Evolutionary conservation across 306 rosid genomes (phyloP).

Genomic region (Quercus glauca): DNA sequence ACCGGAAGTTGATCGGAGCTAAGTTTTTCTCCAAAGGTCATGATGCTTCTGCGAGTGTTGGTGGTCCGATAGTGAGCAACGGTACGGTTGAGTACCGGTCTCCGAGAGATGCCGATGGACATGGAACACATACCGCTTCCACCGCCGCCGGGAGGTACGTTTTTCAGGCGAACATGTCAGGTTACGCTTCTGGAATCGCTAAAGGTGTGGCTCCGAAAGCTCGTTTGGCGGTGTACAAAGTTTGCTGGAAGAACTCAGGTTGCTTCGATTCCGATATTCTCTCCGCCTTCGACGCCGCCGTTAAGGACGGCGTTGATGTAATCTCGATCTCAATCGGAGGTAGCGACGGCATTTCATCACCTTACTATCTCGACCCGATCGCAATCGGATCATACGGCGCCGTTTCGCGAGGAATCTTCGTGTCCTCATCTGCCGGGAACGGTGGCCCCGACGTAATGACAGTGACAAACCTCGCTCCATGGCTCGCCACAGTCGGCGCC

Average conservation of each 20-base stretch:
- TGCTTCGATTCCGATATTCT: slow-evolving; percentile 88
- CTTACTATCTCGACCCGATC: slow-evolving; percentile 82
- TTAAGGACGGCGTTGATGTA: slow-evolving; percentile 76
- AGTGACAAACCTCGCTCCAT: slow-evolving; percentile 76
- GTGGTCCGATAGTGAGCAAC: slow-evolving; percentile 58
- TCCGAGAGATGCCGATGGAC: slow-evolving; percentile 92
- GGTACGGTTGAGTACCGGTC: slow-evolving; percentile 76
- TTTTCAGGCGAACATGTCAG: slow-evolving; percentile 70
- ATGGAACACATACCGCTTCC: slow-evolving; percentile 91
- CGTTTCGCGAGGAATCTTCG: slow-evolving; percentile 65
- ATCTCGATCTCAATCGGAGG: slow-evolving; percentile 89
- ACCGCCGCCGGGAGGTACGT: slow-evolving; percentile 80
- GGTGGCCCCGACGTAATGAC: slow-evolving; percentile 84
- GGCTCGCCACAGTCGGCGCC: slow-evolving; percentile 87
- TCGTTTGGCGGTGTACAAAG: slow-evolving; percentile 74
- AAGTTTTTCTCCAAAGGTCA: slow-evolving; percentile 80
- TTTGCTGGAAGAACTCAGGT: slow-evolving; percentile 84
- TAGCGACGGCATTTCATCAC: slow-evolving; percentile 67
- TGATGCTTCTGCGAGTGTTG: slow-evolving; percentile 40
- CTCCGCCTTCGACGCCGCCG: slow-evolving; percentile 75
- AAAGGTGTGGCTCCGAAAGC: slow-evolving; percentile 94
- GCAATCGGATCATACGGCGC: slow-evolving; percentile 93
- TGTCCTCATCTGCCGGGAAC: slow-evolving; percentile 77
- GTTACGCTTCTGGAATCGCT: slow-evolving; percentile 78
- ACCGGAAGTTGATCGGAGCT: slow-evolving; percentile 73